A percentile compares a stretch with the other conserved stretches of the same genome.
These are phyloP conservation scores for Iris pallida DNA, from an alignment of 116 monocot species.

Conservation along the genomic window DNA sequence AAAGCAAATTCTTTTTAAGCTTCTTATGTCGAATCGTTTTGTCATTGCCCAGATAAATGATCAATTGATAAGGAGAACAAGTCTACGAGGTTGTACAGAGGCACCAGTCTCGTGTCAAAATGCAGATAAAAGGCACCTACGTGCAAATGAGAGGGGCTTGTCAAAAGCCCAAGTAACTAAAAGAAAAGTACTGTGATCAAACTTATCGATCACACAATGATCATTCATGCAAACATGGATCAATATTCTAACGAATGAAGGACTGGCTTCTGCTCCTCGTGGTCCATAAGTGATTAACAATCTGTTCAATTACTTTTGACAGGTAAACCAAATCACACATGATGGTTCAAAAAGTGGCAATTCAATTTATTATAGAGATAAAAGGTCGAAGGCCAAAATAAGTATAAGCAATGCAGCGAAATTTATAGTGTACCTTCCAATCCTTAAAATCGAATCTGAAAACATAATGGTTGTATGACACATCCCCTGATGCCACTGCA, in stretches of 20 bases:
- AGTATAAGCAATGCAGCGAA: not conserved
- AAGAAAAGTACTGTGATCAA: no score
- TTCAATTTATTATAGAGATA: not conserved
- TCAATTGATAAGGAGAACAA: not conserved
- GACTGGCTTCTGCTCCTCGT: not conserved
- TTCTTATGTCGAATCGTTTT: not conserved
- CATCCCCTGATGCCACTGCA: constrained; percentile 66
- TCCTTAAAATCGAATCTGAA: constrained; percentile 92
- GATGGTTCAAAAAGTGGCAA: not conserved
- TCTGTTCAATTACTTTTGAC: not conserved
- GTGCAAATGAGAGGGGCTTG: no score
- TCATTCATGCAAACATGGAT: no score
- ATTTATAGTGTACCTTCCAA: constrained; percentile 65
- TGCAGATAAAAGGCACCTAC: no score
- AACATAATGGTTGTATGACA: constrained; percentile 80
- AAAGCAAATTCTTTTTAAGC: not conserved
- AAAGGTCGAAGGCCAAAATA: not conserved
- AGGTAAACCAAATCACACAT: not conserved
- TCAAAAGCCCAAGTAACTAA: no score
- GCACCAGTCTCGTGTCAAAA: no score
- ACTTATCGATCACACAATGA: no score
- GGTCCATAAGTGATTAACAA: not conserved
- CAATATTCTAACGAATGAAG: not conserved
- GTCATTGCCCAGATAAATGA: not conserved
- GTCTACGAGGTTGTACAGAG: no score